A percentile compares a stretch with the other conserved stretches of the same genome.
Evolutionary conservation across 768 basidiomycete species (phyloP).

Genomic region (Cyclocybe aegerita): DNA sequence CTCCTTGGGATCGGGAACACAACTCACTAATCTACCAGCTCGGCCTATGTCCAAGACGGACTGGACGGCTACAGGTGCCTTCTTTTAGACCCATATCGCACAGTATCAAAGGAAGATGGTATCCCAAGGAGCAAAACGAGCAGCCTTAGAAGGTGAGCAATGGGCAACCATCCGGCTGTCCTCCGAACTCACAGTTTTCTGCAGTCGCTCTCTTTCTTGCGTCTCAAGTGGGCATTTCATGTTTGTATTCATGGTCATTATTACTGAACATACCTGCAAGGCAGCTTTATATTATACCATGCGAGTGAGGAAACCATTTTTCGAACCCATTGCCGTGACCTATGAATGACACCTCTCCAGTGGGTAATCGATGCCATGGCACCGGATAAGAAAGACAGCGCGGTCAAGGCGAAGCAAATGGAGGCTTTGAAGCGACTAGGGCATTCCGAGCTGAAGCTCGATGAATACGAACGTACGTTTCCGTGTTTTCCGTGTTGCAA

Average conservation of each 20-base stretch:
- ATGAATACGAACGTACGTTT: slow-evolving; percentile 85
- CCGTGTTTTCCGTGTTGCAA: background rate
- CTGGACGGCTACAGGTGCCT: too few relatives aligned
- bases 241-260: slow-evolving; percentile 2
- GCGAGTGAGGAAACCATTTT: slow-evolving; percentile 43
- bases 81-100: too few relatives aligned
- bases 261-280: slow-evolving; percentile 41
- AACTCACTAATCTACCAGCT: too few relatives aligned
- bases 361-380: slow-evolving; percentile 63
- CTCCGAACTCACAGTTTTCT: background rate
- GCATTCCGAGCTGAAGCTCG: slow-evolving; percentile 71
- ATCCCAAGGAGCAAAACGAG: slow-evolving; percentile 38
- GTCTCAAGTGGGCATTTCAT: slow-evolving; percentile 43
- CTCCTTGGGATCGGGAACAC: too few relatives aligned
- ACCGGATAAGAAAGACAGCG: slow-evolving; percentile 55
- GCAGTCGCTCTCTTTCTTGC: slow-evolving; percentile 52
- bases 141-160: slow-evolving; percentile 42
- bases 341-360: slow-evolving; percentile 30
- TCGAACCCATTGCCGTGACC: background rate
- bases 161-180: background rate
- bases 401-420: slow-evolving; percentile 66
- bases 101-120: slow-evolving; percentile 21
- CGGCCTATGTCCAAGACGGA: too few relatives aligned
- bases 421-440: slow-evolving; percentile 72
- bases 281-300: slow-evolving; percentile 79